phyloP scores from a whole-genome alignment of 805 yeast genomes.

The Metschnikowia cubensis region DNA sequence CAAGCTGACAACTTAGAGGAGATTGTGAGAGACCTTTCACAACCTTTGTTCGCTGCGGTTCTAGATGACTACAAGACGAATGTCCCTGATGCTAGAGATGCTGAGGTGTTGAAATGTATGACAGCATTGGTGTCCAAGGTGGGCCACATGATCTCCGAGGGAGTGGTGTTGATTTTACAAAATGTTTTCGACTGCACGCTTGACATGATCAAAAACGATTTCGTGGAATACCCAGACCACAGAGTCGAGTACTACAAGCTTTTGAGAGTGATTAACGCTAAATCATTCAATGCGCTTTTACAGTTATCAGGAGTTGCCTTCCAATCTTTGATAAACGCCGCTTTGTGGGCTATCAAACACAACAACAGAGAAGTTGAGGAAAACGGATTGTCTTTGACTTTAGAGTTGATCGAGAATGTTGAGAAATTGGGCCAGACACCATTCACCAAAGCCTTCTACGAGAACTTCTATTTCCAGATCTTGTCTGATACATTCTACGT shows the following conservation, averaged over 20 bases:
- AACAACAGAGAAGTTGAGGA: constrained; percentile 96
- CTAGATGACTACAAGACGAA: constrained; percentile 83
- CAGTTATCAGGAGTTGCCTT: constrained; percentile 90
- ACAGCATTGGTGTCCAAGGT: constrained; percentile 84
- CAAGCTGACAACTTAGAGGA: constrained; percentile 85
- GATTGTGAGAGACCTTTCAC: constrained; percentile 75
- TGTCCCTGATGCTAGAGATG: constrained; percentile 96
- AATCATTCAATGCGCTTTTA: constrained; percentile 80
- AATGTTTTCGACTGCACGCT: constrained; percentile 92
- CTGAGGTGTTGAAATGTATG: constrained; percentile 94
- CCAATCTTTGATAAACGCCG: constrained; percentile 86
- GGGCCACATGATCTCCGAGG: constrained; percentile 84
- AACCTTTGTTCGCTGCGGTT: constrained; percentile 78
- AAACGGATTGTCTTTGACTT: constrained; percentile 78
- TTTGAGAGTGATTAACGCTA: constrained; percentile 78
- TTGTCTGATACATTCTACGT: constrained; percentile 90
- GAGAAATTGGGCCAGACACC: constrained; percentile 67
- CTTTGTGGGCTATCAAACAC: constrained; percentile 97
- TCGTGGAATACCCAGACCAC: constrained; percentile 96
- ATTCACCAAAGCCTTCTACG: constrained; percentile 82
- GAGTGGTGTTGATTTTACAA: constrained; percentile 80
- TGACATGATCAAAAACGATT: constrained; percentile 92
- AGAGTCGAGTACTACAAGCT: constrained; percentile 93
- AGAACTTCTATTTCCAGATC: constrained; percentile 82
- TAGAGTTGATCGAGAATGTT: constrained; percentile 81